A percentile compares a stretch with the other conserved stretches of the same genome.
Evolutionary conservation across 2,329 filamentous ascomycete species (phyloP).

Genomic region (Shiraia bambusicola): DNA sequence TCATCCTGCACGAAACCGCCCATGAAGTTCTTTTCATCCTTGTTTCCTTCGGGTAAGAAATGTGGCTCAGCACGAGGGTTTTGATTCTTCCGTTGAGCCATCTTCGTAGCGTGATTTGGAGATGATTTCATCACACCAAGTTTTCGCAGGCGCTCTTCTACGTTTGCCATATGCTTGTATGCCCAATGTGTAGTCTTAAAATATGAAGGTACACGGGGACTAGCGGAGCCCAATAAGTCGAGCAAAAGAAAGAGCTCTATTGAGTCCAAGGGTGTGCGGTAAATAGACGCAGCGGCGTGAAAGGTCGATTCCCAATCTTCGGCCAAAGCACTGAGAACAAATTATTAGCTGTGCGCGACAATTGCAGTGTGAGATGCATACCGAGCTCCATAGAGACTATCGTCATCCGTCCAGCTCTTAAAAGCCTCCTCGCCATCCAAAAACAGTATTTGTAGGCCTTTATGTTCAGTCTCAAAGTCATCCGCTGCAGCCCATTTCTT

Average conservation of each 20-base stretch:
- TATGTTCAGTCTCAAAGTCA: slow-evolving; percentile 64
- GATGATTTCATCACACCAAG: slow-evolving; percentile 67
- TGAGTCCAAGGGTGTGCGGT: slow-evolving; percentile 71
- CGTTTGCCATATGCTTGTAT: slow-evolving; percentile 72
- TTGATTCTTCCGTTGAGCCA: slow-evolving; percentile 30
- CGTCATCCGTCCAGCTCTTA: slow-evolving; percentile 71
- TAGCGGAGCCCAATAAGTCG: slow-evolving; percentile 74
- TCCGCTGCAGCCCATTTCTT: slow-evolving; percentile 72
- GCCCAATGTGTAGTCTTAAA: slow-evolving; percentile 94
- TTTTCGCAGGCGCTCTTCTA: slow-evolving; percentile 73
- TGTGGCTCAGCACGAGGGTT: slow-evolving; percentile 37
- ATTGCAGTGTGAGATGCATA: slow-evolving; percentile 41
- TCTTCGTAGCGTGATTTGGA: slow-evolving; percentile 51
- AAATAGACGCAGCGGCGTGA: slow-evolving; percentile 71
- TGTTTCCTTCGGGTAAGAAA: slow-evolving; percentile 64
- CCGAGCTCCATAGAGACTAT: slow-evolving; percentile 89
- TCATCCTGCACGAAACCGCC: slow-evolving; percentile 74
- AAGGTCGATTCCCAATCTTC: slow-evolving; percentile 74
- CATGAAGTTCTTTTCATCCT: slow-evolving; percentile 55
- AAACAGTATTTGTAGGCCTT: slow-evolving; percentile 85
- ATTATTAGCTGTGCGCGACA: slow-evolving; percentile 1
- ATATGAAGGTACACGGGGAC: slow-evolving; percentile 78
- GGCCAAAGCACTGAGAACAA: slow-evolving; percentile 64
- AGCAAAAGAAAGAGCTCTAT: slow-evolving; percentile 89
- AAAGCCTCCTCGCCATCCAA: slow-evolving; percentile 97